Evolutionary conservation across 108 stramenopile species (phyloP).

Genomic region (Bacterosira constricta): DNA sequence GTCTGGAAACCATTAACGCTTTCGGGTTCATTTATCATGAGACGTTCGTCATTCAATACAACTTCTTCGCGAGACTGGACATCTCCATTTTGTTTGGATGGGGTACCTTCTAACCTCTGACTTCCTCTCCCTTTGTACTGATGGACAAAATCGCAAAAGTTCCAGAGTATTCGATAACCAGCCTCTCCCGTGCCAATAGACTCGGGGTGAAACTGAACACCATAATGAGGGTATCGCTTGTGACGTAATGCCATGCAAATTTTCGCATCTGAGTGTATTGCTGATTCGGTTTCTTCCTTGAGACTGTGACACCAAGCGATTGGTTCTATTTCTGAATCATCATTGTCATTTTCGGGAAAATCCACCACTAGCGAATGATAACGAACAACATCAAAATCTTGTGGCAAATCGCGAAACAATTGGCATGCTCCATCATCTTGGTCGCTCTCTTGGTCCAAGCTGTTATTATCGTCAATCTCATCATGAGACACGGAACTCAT

Average conservation of each 20-base stretch:
- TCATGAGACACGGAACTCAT: slow-evolving; percentile 50
- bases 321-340: slow-evolving; percentile 34
- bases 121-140: slow-evolving; percentile 5
- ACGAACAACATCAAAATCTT: slow-evolving; percentile 78
- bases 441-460: background rate
- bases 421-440: slow-evolving; percentile 2
- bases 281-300: slow-evolving; percentile 3
- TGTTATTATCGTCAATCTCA: background rate
- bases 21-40: background rate
- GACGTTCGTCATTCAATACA: background rate
- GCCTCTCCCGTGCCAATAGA: slow-evolving; percentile 77
- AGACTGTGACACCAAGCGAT: slow-evolving; percentile 52
- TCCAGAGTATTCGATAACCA: slow-evolving; percentile 60
- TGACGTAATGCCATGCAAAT: slow-evolving; percentile 87
- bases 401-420: slow-evolving; percentile 48
- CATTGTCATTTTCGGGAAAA: slow-evolving; percentile 7
- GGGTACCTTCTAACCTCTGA: background rate
- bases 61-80: background rate
- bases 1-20: background rate
- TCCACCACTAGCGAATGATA: slow-evolving; percentile 92
- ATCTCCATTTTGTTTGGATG: background rate
- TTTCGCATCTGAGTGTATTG: background rate
- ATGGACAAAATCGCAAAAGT: slow-evolving; percentile 60
- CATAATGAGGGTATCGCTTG: slow-evolving; percentile 80
- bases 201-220: slow-evolving; percentile 97